These are phyloP conservation scores for Neonectria hederae DNA, from an alignment of 2,329 filamentous ascomycete species.

Conservation along the genomic window DNA sequence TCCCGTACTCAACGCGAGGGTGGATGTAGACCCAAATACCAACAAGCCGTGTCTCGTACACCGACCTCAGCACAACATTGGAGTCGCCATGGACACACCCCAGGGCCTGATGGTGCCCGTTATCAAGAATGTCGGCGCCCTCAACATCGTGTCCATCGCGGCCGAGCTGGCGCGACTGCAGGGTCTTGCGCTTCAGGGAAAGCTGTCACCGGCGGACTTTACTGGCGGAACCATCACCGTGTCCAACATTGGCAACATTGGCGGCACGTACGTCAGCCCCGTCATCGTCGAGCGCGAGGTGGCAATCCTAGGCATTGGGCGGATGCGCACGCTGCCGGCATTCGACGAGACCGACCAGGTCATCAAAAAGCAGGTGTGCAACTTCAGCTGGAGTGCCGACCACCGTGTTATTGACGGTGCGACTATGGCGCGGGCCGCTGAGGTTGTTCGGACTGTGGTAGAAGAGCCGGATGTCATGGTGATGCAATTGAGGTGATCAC, in stretches of 20 bases:
- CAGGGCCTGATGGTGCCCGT: constrained; percentile 90
- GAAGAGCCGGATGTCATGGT: constrained; percentile 91
- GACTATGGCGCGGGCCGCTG: constrained; percentile 90
- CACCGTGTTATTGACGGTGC: constrained; percentile 95
- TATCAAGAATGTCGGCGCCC: constrained; percentile 81
- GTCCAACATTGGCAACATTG: constrained; percentile 95
- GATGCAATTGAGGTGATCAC: constrained; percentile 75
- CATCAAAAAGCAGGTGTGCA: constrained; percentile 80
- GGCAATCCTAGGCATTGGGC: constrained; percentile 89
- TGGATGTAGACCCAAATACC: constrained; percentile 68
- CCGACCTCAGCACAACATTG: constrained; percentile 91
- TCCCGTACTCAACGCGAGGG: constrained; percentile 86
- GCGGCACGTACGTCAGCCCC: constrained; percentile 89
- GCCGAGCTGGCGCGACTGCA: constrained; percentile 79
- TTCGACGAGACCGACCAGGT: constrained; percentile 72
- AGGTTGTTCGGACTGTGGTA: constrained; percentile 78
- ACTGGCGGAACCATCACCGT: constrained; percentile 91
- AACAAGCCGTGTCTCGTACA: constrained; percentile 79
- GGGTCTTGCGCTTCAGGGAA: constrained; percentile 75
- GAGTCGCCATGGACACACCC: constrained; percentile 94
- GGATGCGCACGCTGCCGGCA: constrained; percentile 81
- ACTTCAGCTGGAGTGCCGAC: constrained; percentile 97
- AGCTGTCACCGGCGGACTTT: constrained; percentile 79
- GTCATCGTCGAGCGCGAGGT: constrained; percentile 93
- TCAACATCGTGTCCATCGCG: constrained; percentile 82